Conservation (phyloP, 306 rosid genomes). For the Sesbania bispinosa region DNA sequence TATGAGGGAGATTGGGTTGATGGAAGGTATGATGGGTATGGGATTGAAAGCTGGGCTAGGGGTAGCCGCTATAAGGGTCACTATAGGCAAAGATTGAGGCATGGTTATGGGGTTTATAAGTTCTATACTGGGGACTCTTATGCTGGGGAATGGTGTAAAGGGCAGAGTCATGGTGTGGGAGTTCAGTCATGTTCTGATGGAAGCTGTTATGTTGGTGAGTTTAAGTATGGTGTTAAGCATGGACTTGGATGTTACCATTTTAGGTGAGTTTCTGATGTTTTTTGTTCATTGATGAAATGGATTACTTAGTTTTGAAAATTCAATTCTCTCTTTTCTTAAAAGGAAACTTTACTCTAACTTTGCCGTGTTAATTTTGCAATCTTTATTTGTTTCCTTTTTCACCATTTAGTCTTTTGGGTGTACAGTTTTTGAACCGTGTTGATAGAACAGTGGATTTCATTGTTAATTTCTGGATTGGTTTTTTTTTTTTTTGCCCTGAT, state of each 20-base stretch:
- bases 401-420: background rate
- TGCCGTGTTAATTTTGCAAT: background rate
- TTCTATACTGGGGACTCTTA: constrained; percentile 78
- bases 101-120: constrained; percentile 77
- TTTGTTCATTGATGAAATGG: background rate
- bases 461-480: background rate
- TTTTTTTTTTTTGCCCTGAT: background rate
- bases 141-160: constrained; percentile 85
- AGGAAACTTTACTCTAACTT: background rate
- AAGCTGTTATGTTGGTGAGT: constrained; percentile 74
- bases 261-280: constrained; percentile 38
- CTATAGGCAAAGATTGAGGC: constrained; percentile 68
- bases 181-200: constrained; percentile 80
- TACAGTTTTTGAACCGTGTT: constrained; percentile 1
- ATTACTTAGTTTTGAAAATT: background rate
- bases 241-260: constrained; percentile 86
- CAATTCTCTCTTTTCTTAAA: background rate
- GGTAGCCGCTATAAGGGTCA: constrained; percentile 80
- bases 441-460: constrained; percentile 18
- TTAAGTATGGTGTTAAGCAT: constrained; percentile 77
- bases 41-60: constrained; percentile 76
- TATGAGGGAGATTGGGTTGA: constrained; percentile 90
- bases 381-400: background rate
- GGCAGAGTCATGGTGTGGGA: constrained; percentile 91
- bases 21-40: constrained; percentile 72